These are phyloP conservation scores for Euphrasia confusa DNA, from an alignment of 257 asterid genomes.

Conservation along the genomic window DNA sequence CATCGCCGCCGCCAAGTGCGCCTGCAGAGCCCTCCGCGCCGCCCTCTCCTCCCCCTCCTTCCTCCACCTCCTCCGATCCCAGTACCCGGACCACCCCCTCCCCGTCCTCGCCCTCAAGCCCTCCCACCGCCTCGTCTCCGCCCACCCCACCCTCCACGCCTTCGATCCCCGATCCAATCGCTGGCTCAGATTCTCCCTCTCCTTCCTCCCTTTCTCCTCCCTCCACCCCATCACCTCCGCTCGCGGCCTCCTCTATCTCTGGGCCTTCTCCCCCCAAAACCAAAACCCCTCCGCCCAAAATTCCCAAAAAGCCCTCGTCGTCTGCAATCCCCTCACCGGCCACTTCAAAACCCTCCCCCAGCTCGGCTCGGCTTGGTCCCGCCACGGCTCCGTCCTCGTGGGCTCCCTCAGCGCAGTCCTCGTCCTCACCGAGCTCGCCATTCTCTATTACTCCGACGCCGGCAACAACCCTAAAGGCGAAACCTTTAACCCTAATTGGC, in stretches of 20 bases:
- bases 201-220: slow-evolving; percentile 75
- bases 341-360: slow-evolving; percentile 68
- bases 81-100: slow-evolving; percentile 31
- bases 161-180: slow-evolving; percentile 56
- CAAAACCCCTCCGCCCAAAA: slow-evolving; percentile 23
- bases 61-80: slow-evolving; percentile 61
- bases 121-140: slow-evolving; percentile 59
- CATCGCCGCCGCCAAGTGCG: slow-evolving; percentile 63
- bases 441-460: slow-evolving; percentile 51
- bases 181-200: slow-evolving; percentile 82
- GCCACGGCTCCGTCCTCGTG: slow-evolving; percentile 84
- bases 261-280: slow-evolving; percentile 44
- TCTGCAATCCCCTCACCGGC: slow-evolving; percentile 74
- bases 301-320: slow-evolving; percentile 60
- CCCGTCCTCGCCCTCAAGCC: slow-evolving; percentile 68
- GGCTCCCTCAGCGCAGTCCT: slow-evolving; percentile 62
- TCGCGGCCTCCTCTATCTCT: slow-evolving; percentile 65
- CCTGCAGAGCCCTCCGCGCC: slow-evolving; percentile 55
- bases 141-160: slow-evolving; percentile 63
- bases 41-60: slow-evolving; percentile 71
- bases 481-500: slow-evolving; percentile 48
- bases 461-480: slow-evolving; percentile 6
- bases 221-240: slow-evolving; percentile 86
- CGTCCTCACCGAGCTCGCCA: slow-evolving; percentile 85
- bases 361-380: slow-evolving; percentile 98